Evolutionary conservation across 768 basidiomycete genomes (phyloP).

Genomic region (Phylloporus scabripes): DNA sequence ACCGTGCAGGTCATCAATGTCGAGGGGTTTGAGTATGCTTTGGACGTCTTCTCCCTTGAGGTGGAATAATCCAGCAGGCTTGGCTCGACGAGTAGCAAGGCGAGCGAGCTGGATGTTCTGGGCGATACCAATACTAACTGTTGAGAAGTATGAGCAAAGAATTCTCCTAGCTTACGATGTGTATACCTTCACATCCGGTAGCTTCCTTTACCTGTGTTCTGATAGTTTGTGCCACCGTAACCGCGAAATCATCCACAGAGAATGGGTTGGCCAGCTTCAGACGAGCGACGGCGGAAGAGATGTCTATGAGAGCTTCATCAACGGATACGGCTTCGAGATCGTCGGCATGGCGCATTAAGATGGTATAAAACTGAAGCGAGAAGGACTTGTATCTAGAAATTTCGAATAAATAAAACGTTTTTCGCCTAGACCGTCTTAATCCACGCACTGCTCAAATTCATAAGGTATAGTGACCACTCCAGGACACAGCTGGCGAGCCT

Average conservation of each 20-base stretch:
- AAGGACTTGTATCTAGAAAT: constrained; percentile 70
- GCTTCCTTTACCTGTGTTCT: constrained; percentile 66
- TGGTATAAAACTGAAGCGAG: constrained; percentile 87
- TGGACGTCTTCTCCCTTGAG: constrained; percentile 50
- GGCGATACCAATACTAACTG: constrained; percentile 89
- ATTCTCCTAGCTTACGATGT: neutral
- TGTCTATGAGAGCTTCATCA: constrained; percentile 93
- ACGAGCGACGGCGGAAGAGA: constrained; percentile 55
- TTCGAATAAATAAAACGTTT: neutral
- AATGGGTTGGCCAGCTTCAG: constrained; percentile 19
- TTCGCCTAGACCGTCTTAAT: neutral
- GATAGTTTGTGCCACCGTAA: constrained; percentile 75
- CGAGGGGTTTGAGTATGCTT: constrained; percentile 57
- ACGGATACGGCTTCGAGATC: constrained; percentile 94
- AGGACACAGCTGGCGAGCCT: constrained; percentile 73
- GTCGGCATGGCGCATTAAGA: constrained; percentile 84
- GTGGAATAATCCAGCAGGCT: constrained; percentile 85
- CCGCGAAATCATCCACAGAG: constrained; percentile 51
- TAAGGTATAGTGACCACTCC: constrained; percentile 77
- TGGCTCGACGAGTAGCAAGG: constrained; percentile 84
- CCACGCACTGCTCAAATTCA: constrained; percentile 76
- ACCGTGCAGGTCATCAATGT: constrained; percentile 79
- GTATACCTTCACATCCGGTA: constrained; percentile 81
- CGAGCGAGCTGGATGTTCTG: constrained; percentile 92
- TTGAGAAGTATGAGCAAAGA: neutral